Evolutionary conservation across 2,329 filamentous ascomycete genomes (phyloP).

Genomic region (Botrytis elliptica): DNA sequence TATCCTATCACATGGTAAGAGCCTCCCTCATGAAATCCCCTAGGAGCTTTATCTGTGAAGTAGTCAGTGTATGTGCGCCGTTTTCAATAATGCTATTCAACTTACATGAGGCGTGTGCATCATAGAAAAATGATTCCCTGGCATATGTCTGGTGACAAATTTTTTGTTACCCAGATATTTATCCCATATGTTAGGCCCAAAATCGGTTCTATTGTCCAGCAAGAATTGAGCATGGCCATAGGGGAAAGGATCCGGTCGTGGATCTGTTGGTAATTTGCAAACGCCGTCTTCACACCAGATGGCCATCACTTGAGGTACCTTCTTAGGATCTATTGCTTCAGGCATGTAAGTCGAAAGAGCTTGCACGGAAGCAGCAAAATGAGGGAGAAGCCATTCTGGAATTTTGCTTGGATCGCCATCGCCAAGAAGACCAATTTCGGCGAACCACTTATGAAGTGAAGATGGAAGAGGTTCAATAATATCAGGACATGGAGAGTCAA

Average conservation of each 20-base stretch:
- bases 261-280: conserved; percentile 45
- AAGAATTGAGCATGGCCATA: conserved; percentile 19
- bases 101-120: conserved; percentile 41
- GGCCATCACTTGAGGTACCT: conserved; percentile 17
- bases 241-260: conserved; percentile 19
- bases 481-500: conserved; percentile 66
- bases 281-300: conserved; percentile 22
- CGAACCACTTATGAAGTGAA: conserved; percentile 58
- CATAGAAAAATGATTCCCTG: conserved; percentile 33
- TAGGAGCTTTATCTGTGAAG: conserved; percentile 12
- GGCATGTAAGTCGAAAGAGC: conserved; percentile 20
- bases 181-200: conserved; percentile 21
- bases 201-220: conserved; percentile 20
- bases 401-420: conserved; percentile 46
- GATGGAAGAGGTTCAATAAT: conserved; percentile 66
- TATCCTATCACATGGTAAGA: conserved; percentile 10
- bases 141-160: conserved; percentile 47
- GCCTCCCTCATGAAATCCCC: conserved; percentile 20
- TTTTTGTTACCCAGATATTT: conserved; percentile 19
- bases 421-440: conserved; percentile 68
- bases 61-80: background rate
- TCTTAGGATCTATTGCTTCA: conserved; percentile 11
- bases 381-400: conserved; percentile 43
- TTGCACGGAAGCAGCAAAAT: conserved; percentile 15
- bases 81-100: background rate